phyloP scores from a whole-genome alignment of 177 flowering plant species.

The Vitis hybrid region DNA sequence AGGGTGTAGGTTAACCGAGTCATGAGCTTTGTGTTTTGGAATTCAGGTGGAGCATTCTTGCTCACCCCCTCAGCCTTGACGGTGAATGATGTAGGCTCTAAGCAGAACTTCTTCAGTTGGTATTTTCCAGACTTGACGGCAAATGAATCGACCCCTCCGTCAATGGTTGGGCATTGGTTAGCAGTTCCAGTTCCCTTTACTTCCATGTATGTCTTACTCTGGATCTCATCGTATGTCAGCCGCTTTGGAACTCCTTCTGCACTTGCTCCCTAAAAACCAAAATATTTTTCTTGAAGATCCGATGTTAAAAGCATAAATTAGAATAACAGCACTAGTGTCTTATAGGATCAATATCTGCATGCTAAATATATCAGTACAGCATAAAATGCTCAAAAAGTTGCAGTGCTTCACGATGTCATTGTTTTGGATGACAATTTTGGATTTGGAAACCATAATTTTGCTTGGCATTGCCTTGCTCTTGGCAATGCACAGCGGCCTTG shows the following conservation, averaged over 20 bases:
- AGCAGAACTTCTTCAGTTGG: constrained; percentile 82
- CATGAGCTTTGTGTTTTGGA: constrained; percentile 98
- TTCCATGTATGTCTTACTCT: constrained; percentile 93
- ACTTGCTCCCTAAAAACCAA: constrained; percentile 65
- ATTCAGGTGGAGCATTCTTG: constrained; percentile 87
- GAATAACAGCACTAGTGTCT: too few species aligned
- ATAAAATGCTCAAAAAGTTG: too few species aligned
- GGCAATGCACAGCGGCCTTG: too few species aligned
- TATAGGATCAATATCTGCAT: too few species aligned
- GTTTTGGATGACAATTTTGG: too few species aligned
- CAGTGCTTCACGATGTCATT: too few species aligned
- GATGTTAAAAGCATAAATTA: too few species aligned
- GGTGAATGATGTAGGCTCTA: constrained; percentile 95
- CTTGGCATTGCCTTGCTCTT: too few species aligned
- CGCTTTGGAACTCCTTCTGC: constrained; percentile 92
- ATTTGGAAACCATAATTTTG: too few species aligned
- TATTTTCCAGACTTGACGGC: constrained; percentile 87
- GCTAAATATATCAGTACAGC: too few species aligned
- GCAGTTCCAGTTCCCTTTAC: constrained; percentile 96
- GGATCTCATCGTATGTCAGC: constrained; percentile 89
- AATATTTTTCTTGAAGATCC: too few species aligned
- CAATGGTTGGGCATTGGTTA: constrained; percentile 93
- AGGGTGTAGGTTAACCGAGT: constrained; percentile 97
- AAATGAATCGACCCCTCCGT: constrained; percentile 66
- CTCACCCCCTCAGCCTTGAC: constrained; percentile 86